Conservation (phyloP, 208 protist genomes). For the Novymonas esmeraldas region DNA sequence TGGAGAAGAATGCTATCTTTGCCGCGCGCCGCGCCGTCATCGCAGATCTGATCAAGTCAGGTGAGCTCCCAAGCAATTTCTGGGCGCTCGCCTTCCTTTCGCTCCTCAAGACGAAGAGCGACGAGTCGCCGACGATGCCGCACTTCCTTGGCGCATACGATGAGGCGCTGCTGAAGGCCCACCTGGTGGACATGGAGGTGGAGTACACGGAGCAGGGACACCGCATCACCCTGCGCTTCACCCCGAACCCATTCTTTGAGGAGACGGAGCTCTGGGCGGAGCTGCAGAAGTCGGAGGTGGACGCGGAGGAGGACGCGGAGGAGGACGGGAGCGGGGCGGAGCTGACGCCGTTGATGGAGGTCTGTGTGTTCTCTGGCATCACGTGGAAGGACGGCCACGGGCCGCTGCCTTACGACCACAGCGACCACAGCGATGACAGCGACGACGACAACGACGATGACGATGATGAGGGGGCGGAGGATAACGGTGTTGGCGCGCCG, state of each 20-base stretch:
- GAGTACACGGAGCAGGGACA: slow-evolving; percentile 44
- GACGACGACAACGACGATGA: slow-evolving; percentile 30
- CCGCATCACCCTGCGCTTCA: slow-evolving; percentile 54
- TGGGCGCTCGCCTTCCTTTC: slow-evolving; percentile 69
- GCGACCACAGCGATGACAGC: no score
- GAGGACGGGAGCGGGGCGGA: slow-evolving; percentile 15
- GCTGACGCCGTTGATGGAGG: slow-evolving; percentile 28
- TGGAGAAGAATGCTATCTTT: slow-evolving; percentile 55
- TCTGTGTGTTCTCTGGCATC: slow-evolving; percentile 68
- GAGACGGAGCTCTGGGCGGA: slow-evolving; percentile 78
- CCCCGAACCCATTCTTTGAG: slow-evolving; percentile 77
- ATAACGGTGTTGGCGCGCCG: slow-evolving; percentile 6
- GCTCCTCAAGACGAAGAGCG: slow-evolving; percentile 33
- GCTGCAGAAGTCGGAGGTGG: slow-evolving; percentile 15
- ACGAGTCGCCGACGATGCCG: slow-evolving; percentile 33
- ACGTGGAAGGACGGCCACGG: slow-evolving; percentile 80
- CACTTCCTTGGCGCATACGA: slow-evolving; percentile 79
- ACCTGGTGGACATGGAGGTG: slow-evolving; percentile 61
- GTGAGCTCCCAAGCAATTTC: slow-evolving; percentile 57
- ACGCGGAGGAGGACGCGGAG: slow-evolving; percentile 30
- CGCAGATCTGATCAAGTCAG: slow-evolving; percentile 41
- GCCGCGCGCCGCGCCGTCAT: slow-evolving; percentile 38
- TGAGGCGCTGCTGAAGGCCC: slow-evolving; percentile 48
- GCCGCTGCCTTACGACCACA: slow-evolving; percentile 35
- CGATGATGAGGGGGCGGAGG: slow-evolving; percentile 19